These are phyloP conservation scores for Candida taoyuanica DNA, from an alignment of 805 yeast species.

Conservation along the genomic window DNA sequence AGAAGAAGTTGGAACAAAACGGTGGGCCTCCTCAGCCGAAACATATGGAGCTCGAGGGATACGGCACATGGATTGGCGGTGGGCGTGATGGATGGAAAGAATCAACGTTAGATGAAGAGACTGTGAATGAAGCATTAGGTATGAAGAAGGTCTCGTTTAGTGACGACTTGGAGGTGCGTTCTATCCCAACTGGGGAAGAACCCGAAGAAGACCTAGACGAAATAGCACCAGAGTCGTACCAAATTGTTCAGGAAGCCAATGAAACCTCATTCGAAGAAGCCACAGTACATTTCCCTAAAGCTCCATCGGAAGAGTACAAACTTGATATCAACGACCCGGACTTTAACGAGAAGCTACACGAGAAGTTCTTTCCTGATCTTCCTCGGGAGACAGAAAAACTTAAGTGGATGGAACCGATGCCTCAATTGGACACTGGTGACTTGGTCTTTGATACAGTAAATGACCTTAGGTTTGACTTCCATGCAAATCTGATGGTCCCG, in stretches of 20 bases:
- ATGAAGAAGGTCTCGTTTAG: constrained; percentile 2
- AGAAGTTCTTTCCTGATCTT: constrained; percentile 83
- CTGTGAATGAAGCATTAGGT: constrained; percentile 22
- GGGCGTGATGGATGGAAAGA: constrained; percentile 24
- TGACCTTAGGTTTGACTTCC: constrained; percentile 83
- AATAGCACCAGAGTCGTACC: constrained; percentile 44
- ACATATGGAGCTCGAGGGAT: constrained; percentile 22
- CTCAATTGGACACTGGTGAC: constrained; percentile 33
- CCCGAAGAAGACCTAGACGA: constrained; percentile 43
- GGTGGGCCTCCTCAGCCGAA: constrained; percentile 8
- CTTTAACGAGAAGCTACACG: constrained; percentile 73
- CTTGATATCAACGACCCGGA: constrained; percentile 72
- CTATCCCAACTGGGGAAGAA: not conserved
- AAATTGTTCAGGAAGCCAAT: constrained; percentile 42
- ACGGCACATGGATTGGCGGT: constrained; percentile 30
- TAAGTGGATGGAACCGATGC: constrained; percentile 86
- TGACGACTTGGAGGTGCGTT: not conserved
- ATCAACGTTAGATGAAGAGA: constrained; percentile 15
- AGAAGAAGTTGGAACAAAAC: constrained; percentile 39
- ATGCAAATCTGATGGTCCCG: constrained; percentile 70
- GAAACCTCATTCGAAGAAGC: constrained; percentile 40
- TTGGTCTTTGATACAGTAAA: constrained; percentile 43
- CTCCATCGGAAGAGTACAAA: constrained; percentile 40
- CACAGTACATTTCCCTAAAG: constrained; percentile 64
- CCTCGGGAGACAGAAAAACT: constrained; percentile 77